A percentile compares a stretch with the other conserved stretches of the same genome.
Evolutionary conservation across 805 yeast species (phyloP).

Genomic region (Nakazawaea wyomingensis): DNA sequence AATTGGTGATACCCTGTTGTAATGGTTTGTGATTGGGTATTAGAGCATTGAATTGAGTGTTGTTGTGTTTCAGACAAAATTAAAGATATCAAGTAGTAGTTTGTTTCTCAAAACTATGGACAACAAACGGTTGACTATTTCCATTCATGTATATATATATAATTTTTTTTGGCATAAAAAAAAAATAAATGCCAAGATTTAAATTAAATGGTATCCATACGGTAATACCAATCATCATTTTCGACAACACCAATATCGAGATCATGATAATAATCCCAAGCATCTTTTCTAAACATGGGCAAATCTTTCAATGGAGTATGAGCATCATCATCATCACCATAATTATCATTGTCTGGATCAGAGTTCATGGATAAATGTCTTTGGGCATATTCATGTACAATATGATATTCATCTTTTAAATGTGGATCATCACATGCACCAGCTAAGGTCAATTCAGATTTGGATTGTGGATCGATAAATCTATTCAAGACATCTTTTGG

Average conservation of each 20-base stretch:
- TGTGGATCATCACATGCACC: conserved; percentile 35
- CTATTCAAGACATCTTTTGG: conserved; percentile 21
- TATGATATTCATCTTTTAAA: conserved; percentile 34
- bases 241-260: background rate
- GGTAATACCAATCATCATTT: conserved; percentile 7
- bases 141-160: too few relatives aligned
- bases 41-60: too few relatives aligned
- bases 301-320: conserved; percentile 2
- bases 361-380: conserved; percentile 3
- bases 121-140: too few relatives aligned
- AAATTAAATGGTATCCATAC: background rate
- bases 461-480: conserved; percentile 21
- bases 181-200: too few relatives aligned
- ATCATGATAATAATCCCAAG: conserved; percentile 8
- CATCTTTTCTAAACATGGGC: conserved; percentile 8
- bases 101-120: too few relatives aligned
- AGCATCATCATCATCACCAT: background rate
- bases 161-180: too few relatives aligned
- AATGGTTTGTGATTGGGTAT: too few relatives aligned
- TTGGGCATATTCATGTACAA: conserved; percentile 11
- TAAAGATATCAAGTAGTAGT: too few relatives aligned
- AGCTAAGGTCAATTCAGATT: conserved; percentile 25
- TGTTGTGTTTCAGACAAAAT: too few relatives aligned
- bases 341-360: background rate
- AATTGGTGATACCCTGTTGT: too few relatives aligned